A percentile compares a stretch with the other conserved stretches of the same genome.
phyloP scores from a whole-genome alignment of 108 stramenopile species.

The Nitzschia sp. region DNA sequence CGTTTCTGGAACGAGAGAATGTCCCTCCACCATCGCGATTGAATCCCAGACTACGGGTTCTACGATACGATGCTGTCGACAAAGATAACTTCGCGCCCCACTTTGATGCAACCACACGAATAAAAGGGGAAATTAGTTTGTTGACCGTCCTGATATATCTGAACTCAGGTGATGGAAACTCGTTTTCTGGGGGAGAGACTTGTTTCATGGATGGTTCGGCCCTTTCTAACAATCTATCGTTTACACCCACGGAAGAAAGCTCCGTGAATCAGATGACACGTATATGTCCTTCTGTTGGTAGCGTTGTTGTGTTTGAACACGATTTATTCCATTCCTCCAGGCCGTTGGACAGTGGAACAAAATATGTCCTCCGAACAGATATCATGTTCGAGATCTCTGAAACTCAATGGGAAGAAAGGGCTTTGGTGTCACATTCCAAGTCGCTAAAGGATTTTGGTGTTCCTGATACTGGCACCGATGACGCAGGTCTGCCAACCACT shows the following conservation, averaged over 20 bases:
- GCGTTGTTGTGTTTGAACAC: conserved; percentile 69
- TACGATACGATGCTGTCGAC: conserved; percentile 67
- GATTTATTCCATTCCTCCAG: conserved; percentile 70
- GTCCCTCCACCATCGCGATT: conserved; percentile 48
- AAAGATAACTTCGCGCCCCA: conserved; percentile 67
- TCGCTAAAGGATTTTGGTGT: neutral
- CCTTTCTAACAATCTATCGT: neutral
- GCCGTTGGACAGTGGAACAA: conserved; percentile 63
- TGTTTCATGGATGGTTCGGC: conserved; percentile 41
- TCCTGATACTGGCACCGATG: neutral
- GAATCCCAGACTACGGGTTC: conserved; percentile 70
- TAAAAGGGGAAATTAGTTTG: conserved; percentile 33
- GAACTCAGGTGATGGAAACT: conserved; percentile 59
- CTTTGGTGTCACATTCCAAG: neutral
- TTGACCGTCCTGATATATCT: conserved; percentile 74
- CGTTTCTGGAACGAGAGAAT: conserved; percentile 37
- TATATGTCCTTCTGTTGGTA: conserved; percentile 51
- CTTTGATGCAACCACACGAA: conserved; percentile 73
- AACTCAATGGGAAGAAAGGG: conserved; percentile 5
- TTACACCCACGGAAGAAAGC: neutral
- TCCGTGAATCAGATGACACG: conserved; percentile 11
- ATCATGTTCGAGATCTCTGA: conserved; percentile 46
- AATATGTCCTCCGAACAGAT: conserved; percentile 76
- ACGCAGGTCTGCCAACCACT: neutral
- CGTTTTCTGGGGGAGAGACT: conserved; percentile 74